A percentile compares a stretch with the other conserved stretches of the same genome.
Conservation (phyloP, 2,329 filamentous ascomycete species). For the Phyllosticta capitalensis region DNA sequence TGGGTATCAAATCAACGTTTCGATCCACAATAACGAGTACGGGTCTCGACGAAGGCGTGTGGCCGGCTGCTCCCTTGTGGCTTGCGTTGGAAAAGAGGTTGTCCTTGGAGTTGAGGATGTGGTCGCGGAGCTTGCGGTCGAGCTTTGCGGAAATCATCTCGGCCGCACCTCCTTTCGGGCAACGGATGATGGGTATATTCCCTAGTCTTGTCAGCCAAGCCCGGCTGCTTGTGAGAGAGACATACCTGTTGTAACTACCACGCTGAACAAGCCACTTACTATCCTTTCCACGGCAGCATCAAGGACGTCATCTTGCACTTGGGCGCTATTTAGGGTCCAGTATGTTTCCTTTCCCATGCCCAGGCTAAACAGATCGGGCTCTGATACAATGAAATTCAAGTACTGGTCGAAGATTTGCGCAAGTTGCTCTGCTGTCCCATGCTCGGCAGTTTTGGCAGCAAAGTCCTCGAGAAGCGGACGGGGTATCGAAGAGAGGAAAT, state of each 20-base stretch:
- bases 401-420: conserved; percentile 95
- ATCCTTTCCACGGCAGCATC: conserved; percentile 82
- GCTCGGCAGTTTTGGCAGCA: conserved; percentile 72
- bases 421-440: conserved; percentile 80
- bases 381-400: conserved; percentile 91
- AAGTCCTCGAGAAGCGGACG: conserved; percentile 90
- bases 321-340: conserved; percentile 89
- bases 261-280: conserved; percentile 93
- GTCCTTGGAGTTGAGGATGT: conserved; percentile 95
- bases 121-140: conserved; percentile 89
- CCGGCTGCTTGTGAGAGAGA: not conserved
- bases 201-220: conserved; percentile 37
- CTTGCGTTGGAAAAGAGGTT: conserved; percentile 74
- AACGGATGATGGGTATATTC: conserved; percentile 89
- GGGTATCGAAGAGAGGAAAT: conserved; percentile 90
- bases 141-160: conserved; percentile 92
- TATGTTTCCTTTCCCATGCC: conserved; percentile 91
- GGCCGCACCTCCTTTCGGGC: conserved; percentile 83
- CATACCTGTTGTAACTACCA: conserved; percentile 93
- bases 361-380: conserved; percentile 90
- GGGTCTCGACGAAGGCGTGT: conserved; percentile 65
- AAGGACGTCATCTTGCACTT: conserved; percentile 81
- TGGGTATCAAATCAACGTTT: conserved; percentile 90
- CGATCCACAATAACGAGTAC: conserved; percentile 90
- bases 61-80: conserved; percentile 47